Evolutionary conservation across 1,284 basidiomycete species (phyloP), one percentile per base, ranked within the genome.

Genomic region (Phaffia rhodozyma): DNA sequence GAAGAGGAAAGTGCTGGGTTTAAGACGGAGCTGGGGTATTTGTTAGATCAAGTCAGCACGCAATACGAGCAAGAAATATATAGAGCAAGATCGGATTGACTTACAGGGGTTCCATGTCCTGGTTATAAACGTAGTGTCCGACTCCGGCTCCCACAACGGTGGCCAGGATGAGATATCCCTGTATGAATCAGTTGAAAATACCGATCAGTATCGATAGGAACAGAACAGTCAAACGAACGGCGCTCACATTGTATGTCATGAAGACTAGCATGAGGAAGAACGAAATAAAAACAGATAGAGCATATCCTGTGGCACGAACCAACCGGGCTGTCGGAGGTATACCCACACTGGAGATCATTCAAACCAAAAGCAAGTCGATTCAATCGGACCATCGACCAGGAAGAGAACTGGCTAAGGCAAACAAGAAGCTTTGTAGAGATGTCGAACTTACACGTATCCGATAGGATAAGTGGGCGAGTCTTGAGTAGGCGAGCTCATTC

Each of bases 221-320:
- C 47, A 48, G 54, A n/a, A 25, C 7, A 7, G 30, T 32, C 16
- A 27, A 43, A 54, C 11, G 13, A 60, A 43, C 47, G 49, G n/a
- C 52, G 73, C 78, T 68, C 66, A 87, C 87, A 68, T 89, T 89
- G 76, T 89, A 89, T 6, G 87, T 89, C 87, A 89, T 89, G 76
- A 87, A 89, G 54, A 90, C 81, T 63, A 90, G 77, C 87, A 90
- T 89, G 70, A 89, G 82, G 81, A 89, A 90, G 78, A 87, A 87
- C 30, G 86, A 88, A 59, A 89, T 72, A 74, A 84, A 84, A 34
- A 87, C 82, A 5, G 81, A 82, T 7, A 76, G 74, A 34, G 83
- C 86, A 69, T 89, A 89, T 32, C 87, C 72, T 4, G 73, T 65
- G 3, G 87, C 85, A 34, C 87, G 80, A 43, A 83, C 70, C 21